Evolutionary conservation across 1,284 basidiomycete genomes (phyloP).

Genomic region (Taiwanofungus camphoratus): DNA sequence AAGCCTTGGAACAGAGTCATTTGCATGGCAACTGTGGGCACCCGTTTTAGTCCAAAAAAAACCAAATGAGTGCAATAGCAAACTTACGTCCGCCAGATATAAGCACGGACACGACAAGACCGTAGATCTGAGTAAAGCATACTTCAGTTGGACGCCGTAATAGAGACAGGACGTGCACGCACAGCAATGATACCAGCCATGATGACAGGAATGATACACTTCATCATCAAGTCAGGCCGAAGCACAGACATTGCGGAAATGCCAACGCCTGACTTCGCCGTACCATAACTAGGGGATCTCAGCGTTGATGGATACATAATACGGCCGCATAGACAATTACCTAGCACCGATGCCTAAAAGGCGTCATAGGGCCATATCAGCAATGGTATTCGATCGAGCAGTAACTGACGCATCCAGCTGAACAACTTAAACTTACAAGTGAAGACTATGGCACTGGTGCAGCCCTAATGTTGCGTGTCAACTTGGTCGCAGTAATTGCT

Average conservation of each 20-base stretch:
- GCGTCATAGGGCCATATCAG: too few species aligned
- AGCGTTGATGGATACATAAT: neutral
- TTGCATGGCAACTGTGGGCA: slow-evolving; percentile 36
- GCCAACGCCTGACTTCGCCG: slow-evolving; percentile 98
- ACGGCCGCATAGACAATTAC: slow-evolving; percentile 32
- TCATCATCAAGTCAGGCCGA: slow-evolving; percentile 92
- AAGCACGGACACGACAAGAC: slow-evolving; percentile 89
- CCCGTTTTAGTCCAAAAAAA: slow-evolving; percentile 5
- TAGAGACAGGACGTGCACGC: slow-evolving; percentile 25
- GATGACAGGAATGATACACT: slow-evolving; percentile 94
- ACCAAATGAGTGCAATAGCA: neutral
- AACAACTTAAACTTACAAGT: slow-evolving; percentile 66
- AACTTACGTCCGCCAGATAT: slow-evolving; percentile 74
- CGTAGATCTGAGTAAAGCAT: slow-evolving; percentile 55
- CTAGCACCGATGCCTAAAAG: slow-evolving; percentile 65
- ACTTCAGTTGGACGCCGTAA: neutral
- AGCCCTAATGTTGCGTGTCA: slow-evolving; percentile 58
- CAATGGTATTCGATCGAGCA: too few species aligned
- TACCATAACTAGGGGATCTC: slow-evolving; percentile 66
- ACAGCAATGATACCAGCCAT: slow-evolving; percentile 99
- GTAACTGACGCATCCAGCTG: too few species aligned
- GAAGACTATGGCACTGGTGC: slow-evolving; percentile 95
- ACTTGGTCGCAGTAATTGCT: slow-evolving; percentile 12
- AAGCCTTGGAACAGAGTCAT: slow-evolving; percentile 80
- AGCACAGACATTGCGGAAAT: slow-evolving; percentile 98